A percentile compares a stretch with the other conserved stretches of the same genome.
Evolutionary conservation across 2,329 filamentous ascomycete genomes (phyloP).

Genomic region (Paraconiothyrium brasiliense): DNA sequence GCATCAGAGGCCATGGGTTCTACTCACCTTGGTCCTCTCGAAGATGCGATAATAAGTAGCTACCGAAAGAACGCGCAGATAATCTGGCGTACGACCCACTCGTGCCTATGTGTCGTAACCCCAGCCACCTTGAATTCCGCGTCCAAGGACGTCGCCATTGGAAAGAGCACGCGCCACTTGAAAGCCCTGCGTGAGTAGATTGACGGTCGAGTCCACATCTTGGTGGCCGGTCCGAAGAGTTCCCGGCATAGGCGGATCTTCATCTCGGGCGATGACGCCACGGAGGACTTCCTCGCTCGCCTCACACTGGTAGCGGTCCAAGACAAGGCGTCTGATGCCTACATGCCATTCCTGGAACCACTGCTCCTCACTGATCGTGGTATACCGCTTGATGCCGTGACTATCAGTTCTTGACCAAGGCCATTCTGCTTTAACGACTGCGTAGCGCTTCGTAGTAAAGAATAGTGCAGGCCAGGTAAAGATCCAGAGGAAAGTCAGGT

Average conservation of each 20-base stretch:
- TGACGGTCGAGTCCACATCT: slow-evolving; percentile 43
- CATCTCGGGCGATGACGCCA: slow-evolving; percentile 42
- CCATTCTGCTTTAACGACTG: slow-evolving; percentile 71
- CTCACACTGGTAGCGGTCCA: slow-evolving; percentile 65
- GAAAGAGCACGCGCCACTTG: slow-evolving; percentile 42
- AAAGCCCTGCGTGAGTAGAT: slow-evolving; percentile 45
- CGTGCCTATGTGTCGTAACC: slow-evolving; percentile 38
- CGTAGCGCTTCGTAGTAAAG: slow-evolving; percentile 72
- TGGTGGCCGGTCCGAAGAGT: slow-evolving; percentile 39
- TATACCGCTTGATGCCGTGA: slow-evolving; percentile 58
- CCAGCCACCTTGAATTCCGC: slow-evolving; percentile 43
- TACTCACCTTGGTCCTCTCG: too few relatives aligned
- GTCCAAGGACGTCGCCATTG: slow-evolving; percentile 28
- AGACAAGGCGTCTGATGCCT: slow-evolving; percentile 67
- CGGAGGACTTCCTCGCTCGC: slow-evolving; percentile 59
- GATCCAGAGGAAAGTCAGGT: slow-evolving; percentile 73
- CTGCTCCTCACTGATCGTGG: slow-evolving; percentile 59
- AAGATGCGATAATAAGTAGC: background rate
- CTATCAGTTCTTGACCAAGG: slow-evolving; percentile 56
- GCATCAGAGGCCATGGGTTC: background rate
- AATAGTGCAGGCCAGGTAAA: slow-evolving; percentile 76
- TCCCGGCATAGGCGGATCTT: slow-evolving; percentile 56
- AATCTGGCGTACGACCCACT: background rate
- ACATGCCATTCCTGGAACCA: slow-evolving; percentile 72
- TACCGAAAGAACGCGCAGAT: background rate